Evolutionary conservation across 1,139 yeast species (phyloP), one percentile per base, ranked within the genome.

Genomic region (Pichia sp.): DNA sequence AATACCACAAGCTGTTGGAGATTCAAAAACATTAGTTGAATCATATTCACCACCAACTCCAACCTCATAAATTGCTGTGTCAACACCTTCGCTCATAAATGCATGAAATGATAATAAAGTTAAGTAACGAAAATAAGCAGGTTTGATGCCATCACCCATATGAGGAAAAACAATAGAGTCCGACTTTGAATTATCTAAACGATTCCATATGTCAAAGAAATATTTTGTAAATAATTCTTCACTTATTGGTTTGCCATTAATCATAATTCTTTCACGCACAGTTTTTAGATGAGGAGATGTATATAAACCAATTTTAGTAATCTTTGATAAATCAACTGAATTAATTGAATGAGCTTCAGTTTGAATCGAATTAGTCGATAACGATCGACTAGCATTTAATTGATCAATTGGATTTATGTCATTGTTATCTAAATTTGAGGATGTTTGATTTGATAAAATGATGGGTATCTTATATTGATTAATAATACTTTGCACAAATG

Each of bases 1-100:
- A 22, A 94, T 83, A 34, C 96, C 98, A 32, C 96, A 82, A 1
- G 80, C 94, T 0, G 87, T 77, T 10, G 98, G 98, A 37, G 71
- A 67, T 32, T 73, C 78, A 41, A 94, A 77, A 11, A 94, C 77
- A 61, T 94, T 94, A 10, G 99, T 94, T 11, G 97, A 87, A 64
- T 94, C 99, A 60, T 80, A 87, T 59, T 87, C 94, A 10, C 99
- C 99, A 28, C 99, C 99, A 43, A 94, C 95, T 16, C 99, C 99
- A 26, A 94, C 98, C 63, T 94, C 99, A 59, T 87, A 87, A 38
- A 94, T 83, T 11, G 98, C 97, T 20, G 96, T 78, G 57, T 89
- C 87, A 27, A 94, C 90, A 1, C 87, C 85, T 64, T 92, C 98
- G 49, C 78, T 73, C 66, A 87, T 62, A 57, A 94, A 94, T 2